These are phyloP conservation scores for Corymbia maculata DNA, from an alignment of 345 rosid species.

Conservation along the genomic window DNA sequence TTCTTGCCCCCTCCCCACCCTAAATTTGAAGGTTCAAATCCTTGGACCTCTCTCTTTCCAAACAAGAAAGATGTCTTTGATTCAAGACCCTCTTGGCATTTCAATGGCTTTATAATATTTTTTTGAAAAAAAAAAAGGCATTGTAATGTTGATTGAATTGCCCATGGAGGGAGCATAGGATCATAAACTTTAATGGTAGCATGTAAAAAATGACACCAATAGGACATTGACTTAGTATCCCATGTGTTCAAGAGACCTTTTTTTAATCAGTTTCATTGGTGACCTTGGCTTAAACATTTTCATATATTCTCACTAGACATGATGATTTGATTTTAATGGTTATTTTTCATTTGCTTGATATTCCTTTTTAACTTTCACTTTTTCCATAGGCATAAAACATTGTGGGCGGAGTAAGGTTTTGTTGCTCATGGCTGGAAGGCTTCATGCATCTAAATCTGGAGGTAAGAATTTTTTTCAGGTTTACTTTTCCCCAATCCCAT, in stretches of 20 bases:
- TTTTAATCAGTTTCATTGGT: not conserved
- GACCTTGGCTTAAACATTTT: not conserved
- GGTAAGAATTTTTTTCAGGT: slow-evolving; percentile 9
- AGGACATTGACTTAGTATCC: not conserved
- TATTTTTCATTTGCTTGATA: not conserved
- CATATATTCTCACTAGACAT: not conserved
- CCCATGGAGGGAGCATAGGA: not conserved
- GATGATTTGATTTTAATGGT: not conserved
- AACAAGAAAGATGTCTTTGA: not conserved
- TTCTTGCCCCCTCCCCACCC: fast-evolving
- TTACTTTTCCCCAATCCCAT: not conserved
- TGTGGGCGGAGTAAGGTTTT: slow-evolving; percentile 25
- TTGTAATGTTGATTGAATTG: not conserved
- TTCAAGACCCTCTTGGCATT: not conserved
- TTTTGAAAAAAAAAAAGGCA: not conserved
- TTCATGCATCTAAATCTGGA: slow-evolving; percentile 19
- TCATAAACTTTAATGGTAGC: not conserved
- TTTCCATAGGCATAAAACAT: slow-evolving; percentile 2
- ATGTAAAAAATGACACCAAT: not conserved
- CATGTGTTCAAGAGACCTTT: not conserved
- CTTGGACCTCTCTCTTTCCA: not conserved
- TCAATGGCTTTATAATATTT: not conserved
- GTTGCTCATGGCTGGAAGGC: slow-evolving; percentile 20
- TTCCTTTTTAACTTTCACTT: slow-evolving; percentile 11
- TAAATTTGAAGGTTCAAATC: not conserved